Percentiles rank a stretch among this genome's conserved stretches.
phyloP scores from a whole-genome alignment of 495 filamentous ascomycete genomes.

The Ramalina intermedia region DNA sequence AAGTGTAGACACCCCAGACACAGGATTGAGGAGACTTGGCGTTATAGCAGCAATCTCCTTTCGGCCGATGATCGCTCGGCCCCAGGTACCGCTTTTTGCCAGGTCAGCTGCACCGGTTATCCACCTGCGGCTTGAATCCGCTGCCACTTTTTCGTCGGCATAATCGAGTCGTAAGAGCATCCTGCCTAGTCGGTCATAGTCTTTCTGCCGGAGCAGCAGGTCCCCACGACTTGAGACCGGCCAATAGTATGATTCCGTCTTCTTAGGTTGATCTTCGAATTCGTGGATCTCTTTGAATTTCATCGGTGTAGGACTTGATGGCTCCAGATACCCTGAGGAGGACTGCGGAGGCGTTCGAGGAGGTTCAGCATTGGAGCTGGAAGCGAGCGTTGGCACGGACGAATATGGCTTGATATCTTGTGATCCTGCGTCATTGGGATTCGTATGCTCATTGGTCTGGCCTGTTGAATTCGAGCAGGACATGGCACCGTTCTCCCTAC shows the following conservation, averaged over 20 bases:
- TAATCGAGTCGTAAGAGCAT: slow-evolving; percentile 78
- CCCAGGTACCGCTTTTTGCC: slow-evolving; percentile 40
- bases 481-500: too few relatives aligned
- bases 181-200: slow-evolving; percentile 66
- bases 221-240: slow-evolving; percentile 51
- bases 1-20: slow-evolving; percentile 19
- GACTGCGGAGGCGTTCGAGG: slow-evolving; percentile 14
- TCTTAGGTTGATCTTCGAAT: slow-evolving; percentile 18
- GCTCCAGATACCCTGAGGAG: slow-evolving; percentile 3
- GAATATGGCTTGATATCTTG: neutral
- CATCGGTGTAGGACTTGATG: slow-evolving; percentile 1
- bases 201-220: slow-evolving; percentile 50
- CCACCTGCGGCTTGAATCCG: slow-evolving; percentile 58
- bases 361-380: neutral
- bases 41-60: slow-evolving; percentile 6
- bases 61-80: slow-evolving; percentile 37
- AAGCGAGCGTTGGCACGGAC: neutral
- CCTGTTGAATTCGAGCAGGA: too few relatives aligned
- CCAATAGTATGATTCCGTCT: slow-evolving; percentile 54
- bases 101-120: slow-evolving; percentile 42
- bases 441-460: too few relatives aligned
- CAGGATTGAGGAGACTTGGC: slow-evolving; percentile 23
- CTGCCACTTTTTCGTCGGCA: slow-evolving; percentile 51
- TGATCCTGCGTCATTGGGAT: too few relatives aligned
- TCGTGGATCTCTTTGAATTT: slow-evolving; percentile 9